A percentile compares a stretch with the other conserved stretches of the same genome.
Conservation (phyloP, 306 rosid species). For the Gastrolobium villosum region DNA sequence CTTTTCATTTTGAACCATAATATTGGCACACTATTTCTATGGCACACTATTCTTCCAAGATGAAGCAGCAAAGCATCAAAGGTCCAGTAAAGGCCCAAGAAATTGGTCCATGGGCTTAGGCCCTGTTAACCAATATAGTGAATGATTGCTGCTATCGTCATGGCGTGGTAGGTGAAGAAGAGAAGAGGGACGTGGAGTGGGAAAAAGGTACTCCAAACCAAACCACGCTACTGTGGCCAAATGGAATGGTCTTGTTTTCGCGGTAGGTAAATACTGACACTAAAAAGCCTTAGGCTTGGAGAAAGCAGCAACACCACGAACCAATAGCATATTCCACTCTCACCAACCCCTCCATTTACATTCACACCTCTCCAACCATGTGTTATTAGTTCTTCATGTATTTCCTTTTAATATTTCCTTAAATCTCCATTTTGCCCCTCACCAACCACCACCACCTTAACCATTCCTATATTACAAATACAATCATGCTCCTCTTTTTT, state of each 20-base stretch:
- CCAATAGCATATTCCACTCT: neutral
- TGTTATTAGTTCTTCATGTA: neutral
- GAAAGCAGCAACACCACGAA: no score
- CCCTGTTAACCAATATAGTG: neutral
- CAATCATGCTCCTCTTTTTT: neutral
- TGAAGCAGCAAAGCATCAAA: neutral
- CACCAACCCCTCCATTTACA: slow-evolving; percentile 41
- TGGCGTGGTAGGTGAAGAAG: slow-evolving; percentile 40
- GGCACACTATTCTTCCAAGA: no score
- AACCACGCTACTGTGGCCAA: neutral
- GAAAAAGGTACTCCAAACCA: neutral
- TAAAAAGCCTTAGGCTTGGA: neutral
- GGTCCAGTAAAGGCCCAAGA: neutral
- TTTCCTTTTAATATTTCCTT: neutral
- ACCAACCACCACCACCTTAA: slow-evolving; percentile 57
- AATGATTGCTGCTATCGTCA: neutral
- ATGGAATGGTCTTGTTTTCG: neutral
- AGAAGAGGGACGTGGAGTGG: neutral
- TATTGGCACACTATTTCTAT: neutral
- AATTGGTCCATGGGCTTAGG: neutral
- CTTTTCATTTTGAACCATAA: no score
- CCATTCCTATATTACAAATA: slow-evolving; percentile 35
- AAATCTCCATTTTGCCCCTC: slow-evolving; percentile 51
- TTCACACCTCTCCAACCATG: slow-evolving; percentile 46
- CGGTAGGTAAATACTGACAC: neutral